Percentiles rank a stretch among this genome's conserved stretches.
These are phyloP conservation scores for Saccharomycopsis amapae DNA, from an alignment of 805 yeast species.

Conservation along the genomic window DNA sequence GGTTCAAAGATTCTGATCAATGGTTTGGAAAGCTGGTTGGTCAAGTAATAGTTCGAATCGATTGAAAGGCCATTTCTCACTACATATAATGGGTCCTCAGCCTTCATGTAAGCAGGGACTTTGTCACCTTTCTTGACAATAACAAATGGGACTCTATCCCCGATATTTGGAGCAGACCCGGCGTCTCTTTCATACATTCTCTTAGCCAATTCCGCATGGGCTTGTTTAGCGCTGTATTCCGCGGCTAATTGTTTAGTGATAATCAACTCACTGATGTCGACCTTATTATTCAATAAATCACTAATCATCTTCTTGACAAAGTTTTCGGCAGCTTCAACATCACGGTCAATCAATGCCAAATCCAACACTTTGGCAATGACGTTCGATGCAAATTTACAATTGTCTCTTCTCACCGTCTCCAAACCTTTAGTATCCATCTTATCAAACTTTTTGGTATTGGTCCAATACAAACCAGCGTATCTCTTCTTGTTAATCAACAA, in stretches of 20 bases:
- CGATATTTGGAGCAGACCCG: conserved; percentile 94
- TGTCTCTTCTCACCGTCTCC: conserved; percentile 97
- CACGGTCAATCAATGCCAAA: conserved; percentile 76
- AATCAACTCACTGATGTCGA: conserved; percentile 88
- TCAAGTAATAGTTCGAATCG: conserved; percentile 89
- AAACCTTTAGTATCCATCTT: conserved; percentile 98
- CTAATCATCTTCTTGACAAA: conserved; percentile 86
- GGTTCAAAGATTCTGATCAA: conserved; percentile 92
- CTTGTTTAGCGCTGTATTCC: conserved; percentile 94
- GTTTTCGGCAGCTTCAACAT: conserved; percentile 75
- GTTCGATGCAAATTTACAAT: conserved; percentile 88
- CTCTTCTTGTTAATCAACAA: conserved; percentile 90
- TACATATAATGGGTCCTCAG: conserved; percentile 94
- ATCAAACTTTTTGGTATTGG: conserved; percentile 83
- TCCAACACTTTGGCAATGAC: conserved; percentile 90
- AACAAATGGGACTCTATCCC: conserved; percentile 97
- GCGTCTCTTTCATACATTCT: conserved; percentile 95
- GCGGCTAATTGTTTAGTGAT: conserved; percentile 89
- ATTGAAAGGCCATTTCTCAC: conserved; percentile 88
- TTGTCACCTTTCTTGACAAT: conserved; percentile 77
- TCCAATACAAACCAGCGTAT: conserved; percentile 97
- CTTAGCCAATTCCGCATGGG: conserved; percentile 94
- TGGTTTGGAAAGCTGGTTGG: conserved; percentile 89
- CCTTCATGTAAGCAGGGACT: conserved; percentile 83
- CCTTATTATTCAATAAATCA: conserved; percentile 80